Evolutionary conservation across 495 filamentous ascomycete genomes (phyloP), one percentile per base, ranked within the genome.

Genomic region (Penicillium lividum): DNA sequence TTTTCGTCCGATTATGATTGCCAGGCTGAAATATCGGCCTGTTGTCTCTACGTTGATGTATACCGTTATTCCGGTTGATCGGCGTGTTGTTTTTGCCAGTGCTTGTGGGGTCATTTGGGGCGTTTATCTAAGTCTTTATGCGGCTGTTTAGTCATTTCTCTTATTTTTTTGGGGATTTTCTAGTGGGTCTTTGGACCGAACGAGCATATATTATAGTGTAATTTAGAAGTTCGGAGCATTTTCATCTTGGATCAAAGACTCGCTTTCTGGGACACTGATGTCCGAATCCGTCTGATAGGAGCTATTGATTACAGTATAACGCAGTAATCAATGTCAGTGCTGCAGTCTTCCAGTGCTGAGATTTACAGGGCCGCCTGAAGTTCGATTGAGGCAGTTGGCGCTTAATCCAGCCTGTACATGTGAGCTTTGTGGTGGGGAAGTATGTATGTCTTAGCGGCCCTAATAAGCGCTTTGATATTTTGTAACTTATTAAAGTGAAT

Each of bases 21-120:
- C 93, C 0, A 86, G 91, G 1, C 83, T 87, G 66, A 91, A 87
- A 71, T 82, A 96, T 40, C 93, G 94, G 84, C 94, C 94, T 3
- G 48, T 86, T n/a, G 89, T 97, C 7, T 89, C 87, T 51, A 47
- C 89, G 25, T 64, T 94, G 22, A 90, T 92, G 71, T 97, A 90
- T 70, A 84, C 86, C 0, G 80, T 95, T 46, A 78, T 98, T 25
- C 91, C 87, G 5, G 84, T 94, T 13, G 83, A 94, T 63, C 79
- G 80, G 34, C 77, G 93, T 59, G 86, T 89, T 46, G 76, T 97
- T 29, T 84, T 93, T 71, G 92, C 88, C 0, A 86, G 86, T 68
- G 70, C 90, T 52, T 89, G 92, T 29, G 92, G 93, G 3, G 66
- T 98, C 45, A 85, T 79, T 25, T 98, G 94, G 94, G 89, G 90